Base-by-base conservation (phyloP, 441 rosid genomes). In the Lepidium campestre region DNA sequence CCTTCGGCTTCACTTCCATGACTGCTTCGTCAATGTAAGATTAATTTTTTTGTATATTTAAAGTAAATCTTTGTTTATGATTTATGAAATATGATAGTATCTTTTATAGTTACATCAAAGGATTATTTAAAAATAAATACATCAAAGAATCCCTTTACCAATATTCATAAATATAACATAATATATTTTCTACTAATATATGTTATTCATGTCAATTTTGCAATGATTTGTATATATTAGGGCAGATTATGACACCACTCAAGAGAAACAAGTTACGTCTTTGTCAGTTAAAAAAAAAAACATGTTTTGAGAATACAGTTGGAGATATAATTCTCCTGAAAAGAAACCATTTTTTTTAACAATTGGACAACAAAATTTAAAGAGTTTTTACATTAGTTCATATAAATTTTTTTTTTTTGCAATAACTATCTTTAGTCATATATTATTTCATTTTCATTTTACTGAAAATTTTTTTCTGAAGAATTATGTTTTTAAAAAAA, bases 1-100 rank as follows among this genome's bases (percentile, higher is more conserved):
- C 69, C 67, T 85, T 55, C 82, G 90, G 68, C 83, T 88, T 70
- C 90, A 86, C 59, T 88, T 88, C 78, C 91, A 84, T 48, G 95
- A 88, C 57, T 88, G 95, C 74, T 86, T 88, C 48, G 95, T 86
- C 19, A 74, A 86, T 52, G 94, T 84, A 78, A 76, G 27, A 11
- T 52, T 3, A n/a, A n/a, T 57, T 32, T 9, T 23, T 46, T 46
- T 37, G 37, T 14, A 46, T 3, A 12, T 13, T 45, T 3, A 12
- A 14, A 35, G 13, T 54, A 31, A 6, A 34, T 1, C 14, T 44
- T 65, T 7, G 10, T 3, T 53, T 22, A 9, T 40, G n/a, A 15
- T 36, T 3, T 12, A 6, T 22, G 23, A 20, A 27, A 37, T 20
- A 25, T 29, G 3, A 4, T 63, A 49, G 19, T 35, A 44, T 17